Evolutionary conservation across 495 filamentous ascomycete species (phyloP).

Genomic region (Penicillium chermesinum): DNA sequence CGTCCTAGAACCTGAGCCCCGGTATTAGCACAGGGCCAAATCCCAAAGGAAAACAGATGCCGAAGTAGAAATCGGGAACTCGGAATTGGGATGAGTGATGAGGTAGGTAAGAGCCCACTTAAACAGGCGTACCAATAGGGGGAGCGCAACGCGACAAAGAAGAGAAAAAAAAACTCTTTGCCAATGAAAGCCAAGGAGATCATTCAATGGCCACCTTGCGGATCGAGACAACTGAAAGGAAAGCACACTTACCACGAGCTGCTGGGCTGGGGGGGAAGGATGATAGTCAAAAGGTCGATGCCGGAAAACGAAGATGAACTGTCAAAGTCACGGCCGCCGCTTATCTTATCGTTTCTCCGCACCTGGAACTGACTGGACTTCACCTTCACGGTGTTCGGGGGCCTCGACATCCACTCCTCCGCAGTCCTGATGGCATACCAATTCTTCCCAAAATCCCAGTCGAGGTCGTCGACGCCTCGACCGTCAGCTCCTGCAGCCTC

Average conservation of each 20-base stretch:
- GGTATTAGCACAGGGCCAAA: neutral
- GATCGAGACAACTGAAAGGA: neutral
- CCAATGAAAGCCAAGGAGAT: neutral
- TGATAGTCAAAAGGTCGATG: constrained; percentile 1
- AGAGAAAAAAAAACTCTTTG: neutral
- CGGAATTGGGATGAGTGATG: neutral
- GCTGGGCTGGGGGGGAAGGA: neutral
- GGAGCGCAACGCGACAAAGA: neutral
- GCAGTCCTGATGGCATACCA: constrained; percentile 39
- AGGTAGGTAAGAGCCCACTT: neutral
- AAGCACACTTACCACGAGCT: neutral
- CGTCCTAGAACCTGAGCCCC: neutral
- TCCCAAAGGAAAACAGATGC: neutral
- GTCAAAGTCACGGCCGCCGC: constrained; percentile 26
- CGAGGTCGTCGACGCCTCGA: constrained; percentile 24
- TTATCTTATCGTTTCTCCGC: constrained; percentile 42
- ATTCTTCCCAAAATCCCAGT: constrained; percentile 34
- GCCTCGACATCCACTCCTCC: no score
- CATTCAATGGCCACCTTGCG: neutral
- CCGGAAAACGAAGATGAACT: constrained; percentile 2
- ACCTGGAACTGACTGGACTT: no score
- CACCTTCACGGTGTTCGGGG: no score
- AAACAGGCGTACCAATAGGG: neutral
- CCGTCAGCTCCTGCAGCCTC: constrained; percentile 16
- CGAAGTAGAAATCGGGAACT: neutral